Evolutionary conservation across 768 basidiomycete genomes (phyloP), one percentile per base, ranked within the genome.

Genomic region (Lentinus tigrinus): DNA sequence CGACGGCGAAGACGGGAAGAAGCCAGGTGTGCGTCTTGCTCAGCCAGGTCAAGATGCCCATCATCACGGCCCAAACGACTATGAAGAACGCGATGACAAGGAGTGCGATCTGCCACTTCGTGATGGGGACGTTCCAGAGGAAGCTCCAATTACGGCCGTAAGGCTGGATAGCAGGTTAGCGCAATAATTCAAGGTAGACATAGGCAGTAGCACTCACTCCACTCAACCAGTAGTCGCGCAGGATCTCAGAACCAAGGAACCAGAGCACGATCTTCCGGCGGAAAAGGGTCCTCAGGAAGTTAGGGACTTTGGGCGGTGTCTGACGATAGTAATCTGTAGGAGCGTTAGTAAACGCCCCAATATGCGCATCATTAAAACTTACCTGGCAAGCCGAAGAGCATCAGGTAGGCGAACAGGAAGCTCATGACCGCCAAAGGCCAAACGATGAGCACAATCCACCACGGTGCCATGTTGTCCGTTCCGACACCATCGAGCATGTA

Each of bases 21-120:
- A 97, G 77, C 95, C 95, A 97, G 9, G 95, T 97, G 69, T 97
- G 95, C 11, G 91, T 91, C 73, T 95, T 96, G 67, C 89, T 91
- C 75, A 95, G 88, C 68, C 88, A 81, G 8, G 87, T 96, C 67
- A 97, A 78, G 55, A 94, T 74, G 52, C 80, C 67, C 68, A 97
- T 75, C 77, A 91, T 77, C 3, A 81, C 64, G 8, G 81, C 91
- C 95, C 95, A 97, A 42, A 97, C 83, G 54, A 84, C 85, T 59
- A 97, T 73, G 74, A 97, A 97, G 84, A 97, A 97, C 24, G 78
- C 64, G 68, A 89, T 70, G 69, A 96, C 81, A 52, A 96, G 85
- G 24, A 95, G 70, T 19, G 91, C 75, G 51, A 89, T 94, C 63
- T 89, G 85, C 86, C 87, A 94, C 67, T 88, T 87, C 9, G 92